Percentiles rank a stretch among this genome's conserved stretches.
Evolutionary conservation across 2,329 filamentous ascomycete genomes (phyloP).

Genomic region (Neurospora sp.): DNA sequence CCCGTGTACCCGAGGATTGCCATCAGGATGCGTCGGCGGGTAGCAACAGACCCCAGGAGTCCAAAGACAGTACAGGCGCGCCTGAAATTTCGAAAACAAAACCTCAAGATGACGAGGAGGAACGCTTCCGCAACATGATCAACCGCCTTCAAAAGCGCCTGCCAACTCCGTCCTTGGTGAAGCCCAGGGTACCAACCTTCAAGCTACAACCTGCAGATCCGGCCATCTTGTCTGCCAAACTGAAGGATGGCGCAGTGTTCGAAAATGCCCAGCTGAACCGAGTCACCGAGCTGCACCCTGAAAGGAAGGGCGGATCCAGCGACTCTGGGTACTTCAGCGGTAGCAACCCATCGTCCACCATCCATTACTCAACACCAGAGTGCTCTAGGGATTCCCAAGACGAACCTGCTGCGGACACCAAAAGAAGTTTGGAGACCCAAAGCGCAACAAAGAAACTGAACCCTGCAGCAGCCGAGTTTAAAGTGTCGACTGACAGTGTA

Average conservation of each 20-base stretch:
- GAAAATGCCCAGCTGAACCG: neutral
- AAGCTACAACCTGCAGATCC: constrained; percentile 6
- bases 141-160: constrained; percentile 7
- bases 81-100: neutral
- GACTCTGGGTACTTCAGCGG: constrained; percentile 12
- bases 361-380: neutral
- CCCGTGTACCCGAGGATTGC: neutral
- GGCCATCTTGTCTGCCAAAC: constrained; percentile 12
- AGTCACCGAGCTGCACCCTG: neutral
- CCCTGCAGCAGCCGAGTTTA: constrained; percentile 19
- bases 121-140: constrained; percentile 12
- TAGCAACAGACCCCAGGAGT: neutral
- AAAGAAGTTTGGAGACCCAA: neutral
- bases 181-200: neutral
- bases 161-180: neutral
- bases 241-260: constrained; percentile 2
- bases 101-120: constrained; percentile 4
- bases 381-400: neutral
- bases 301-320: neutral
- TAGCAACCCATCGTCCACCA: neutral
- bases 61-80: neutral
- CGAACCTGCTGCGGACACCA: neutral
- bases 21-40: neutral
- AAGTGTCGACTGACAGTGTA: constrained; percentile 1
- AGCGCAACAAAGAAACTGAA: constrained; percentile 13